A percentile compares a stretch with the other conserved stretches of the same genome.
phyloP scores from a whole-genome alignment of 768 basidiomycete species.

The Leccinum longicurvipes region DNA sequence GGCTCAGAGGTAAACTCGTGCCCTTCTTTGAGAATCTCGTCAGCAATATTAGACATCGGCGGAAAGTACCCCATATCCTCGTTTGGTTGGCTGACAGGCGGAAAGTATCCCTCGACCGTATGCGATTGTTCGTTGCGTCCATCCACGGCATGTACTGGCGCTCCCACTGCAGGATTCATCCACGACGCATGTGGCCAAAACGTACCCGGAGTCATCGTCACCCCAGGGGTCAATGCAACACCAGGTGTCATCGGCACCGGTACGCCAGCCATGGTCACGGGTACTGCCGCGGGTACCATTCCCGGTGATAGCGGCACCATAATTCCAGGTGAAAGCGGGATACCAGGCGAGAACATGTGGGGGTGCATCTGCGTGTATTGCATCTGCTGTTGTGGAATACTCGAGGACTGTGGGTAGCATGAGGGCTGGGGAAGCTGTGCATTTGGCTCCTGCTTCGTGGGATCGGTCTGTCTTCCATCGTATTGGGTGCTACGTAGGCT shows the following conservation, averaged over 20 bases:
- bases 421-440: constrained; percentile 6
- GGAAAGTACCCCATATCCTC: constrained; percentile 41
- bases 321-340: constrained; percentile 32
- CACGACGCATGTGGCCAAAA: constrained; percentile 62
- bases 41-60: constrained; percentile 33
- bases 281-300: constrained; percentile 13
- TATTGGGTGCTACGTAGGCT: neutral
- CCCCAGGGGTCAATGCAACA: constrained; percentile 50
- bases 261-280: constrained; percentile 21
- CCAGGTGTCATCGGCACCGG: constrained; percentile 29
- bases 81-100: constrained; percentile 31
- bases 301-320: constrained; percentile 28
- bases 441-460: constrained; percentile 3
- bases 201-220: constrained; percentile 69
- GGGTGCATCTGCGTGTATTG: constrained; percentile 26
- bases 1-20: constrained; percentile 1
- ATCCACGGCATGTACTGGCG: constrained; percentile 42
- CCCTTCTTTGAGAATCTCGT: constrained; percentile 36
- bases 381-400: constrained; percentile 16
- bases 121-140: constrained; percentile 11
- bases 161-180: constrained; percentile 62
- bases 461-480: constrained; percentile 8
- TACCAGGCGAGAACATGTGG: constrained; percentile 29
- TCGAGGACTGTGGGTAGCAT: constrained; percentile 13
- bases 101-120: constrained; percentile 39